These are phyloP conservation scores for Naumovozyma dairenensis DNA, from an alignment of 805 yeast species.

Conservation along the genomic window DNA sequence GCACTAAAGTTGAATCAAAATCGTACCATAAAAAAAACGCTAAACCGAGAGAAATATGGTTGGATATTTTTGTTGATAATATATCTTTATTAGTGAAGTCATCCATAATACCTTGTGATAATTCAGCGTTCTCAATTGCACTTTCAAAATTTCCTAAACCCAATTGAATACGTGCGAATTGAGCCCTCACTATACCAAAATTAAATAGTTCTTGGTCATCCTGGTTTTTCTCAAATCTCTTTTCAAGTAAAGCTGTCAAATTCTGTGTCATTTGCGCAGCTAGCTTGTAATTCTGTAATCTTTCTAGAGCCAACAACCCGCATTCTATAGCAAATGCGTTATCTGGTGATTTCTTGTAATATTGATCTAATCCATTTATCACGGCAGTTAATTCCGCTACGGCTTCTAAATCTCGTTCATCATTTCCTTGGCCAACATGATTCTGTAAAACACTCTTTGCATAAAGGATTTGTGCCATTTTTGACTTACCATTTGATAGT, in stretches of 20 bases:
- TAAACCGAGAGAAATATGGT: slow-evolving; percentile 63
- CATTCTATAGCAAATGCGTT: slow-evolving; percentile 49
- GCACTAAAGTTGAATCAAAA: slow-evolving; percentile 55
- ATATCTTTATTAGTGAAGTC: slow-evolving; percentile 31
- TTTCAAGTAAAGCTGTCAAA: slow-evolving; percentile 43
- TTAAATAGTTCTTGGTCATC: slow-evolving; percentile 35
- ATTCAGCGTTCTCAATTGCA: slow-evolving; percentile 54
- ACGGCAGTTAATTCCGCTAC: slow-evolving; percentile 60
- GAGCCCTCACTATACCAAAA: slow-evolving; percentile 55
- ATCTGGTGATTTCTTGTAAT: slow-evolving; percentile 50
- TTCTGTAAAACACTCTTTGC: slow-evolving; percentile 48
- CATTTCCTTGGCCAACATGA: slow-evolving; percentile 34
- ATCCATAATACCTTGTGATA: slow-evolving; percentile 41
- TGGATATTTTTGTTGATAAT: slow-evolving; percentile 38
- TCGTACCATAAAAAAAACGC: slow-evolving; percentile 53
- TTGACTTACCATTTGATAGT: slow-evolving; percentile 64
- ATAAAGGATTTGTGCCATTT: slow-evolving; percentile 61
- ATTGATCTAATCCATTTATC: slow-evolving; percentile 54
- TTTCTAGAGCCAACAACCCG: slow-evolving; percentile 51
- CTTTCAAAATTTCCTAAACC: slow-evolving; percentile 45
- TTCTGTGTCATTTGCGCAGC: slow-evolving; percentile 42
- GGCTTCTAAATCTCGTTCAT: slow-evolving; percentile 46
- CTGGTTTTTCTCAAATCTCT: slow-evolving; percentile 47
- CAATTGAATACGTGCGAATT: slow-evolving; percentile 59
- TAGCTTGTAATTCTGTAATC: slow-evolving; percentile 49